Percentiles rank a stretch among this genome's conserved stretches.
Conservation (phyloP, 108 stramenopile genomes). For the Cyclotella baltica region DNA sequence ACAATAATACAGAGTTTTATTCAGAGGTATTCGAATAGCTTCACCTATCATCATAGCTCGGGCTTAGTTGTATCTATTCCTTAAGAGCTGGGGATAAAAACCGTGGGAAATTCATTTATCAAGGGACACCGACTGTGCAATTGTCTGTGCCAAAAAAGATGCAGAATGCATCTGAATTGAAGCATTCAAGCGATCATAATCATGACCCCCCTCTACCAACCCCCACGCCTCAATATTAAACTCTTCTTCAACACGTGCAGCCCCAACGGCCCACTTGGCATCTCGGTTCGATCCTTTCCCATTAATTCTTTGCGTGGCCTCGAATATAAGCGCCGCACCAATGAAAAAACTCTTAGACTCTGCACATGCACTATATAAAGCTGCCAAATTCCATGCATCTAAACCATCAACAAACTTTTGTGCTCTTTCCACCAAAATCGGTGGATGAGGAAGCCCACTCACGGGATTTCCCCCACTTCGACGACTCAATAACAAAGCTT, state of each 20-base stretch:
- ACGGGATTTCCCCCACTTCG: slow-evolving; percentile 50
- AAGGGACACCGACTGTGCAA: slow-evolving; percentile 10
- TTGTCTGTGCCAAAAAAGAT: slow-evolving; percentile 65
- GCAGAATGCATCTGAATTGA: slow-evolving; percentile 84
- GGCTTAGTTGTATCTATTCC: too few species aligned
- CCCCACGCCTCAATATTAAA: slow-evolving; percentile 97
- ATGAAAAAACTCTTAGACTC: slow-evolving; percentile 94
- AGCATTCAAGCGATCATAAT: slow-evolving; percentile 90
- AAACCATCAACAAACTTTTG: slow-evolving; percentile 61
- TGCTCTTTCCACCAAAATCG: slow-evolving; percentile 63
- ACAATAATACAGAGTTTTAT: too few species aligned
- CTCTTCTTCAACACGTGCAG: slow-evolving; percentile 96
- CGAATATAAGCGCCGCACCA: slow-evolving; percentile 73
- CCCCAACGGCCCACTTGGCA: slow-evolving; percentile 74
- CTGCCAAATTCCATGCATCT: slow-evolving; percentile 90
- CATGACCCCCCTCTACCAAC: slow-evolving; percentile 98
- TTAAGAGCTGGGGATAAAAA: too few species aligned
- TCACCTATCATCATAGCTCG: too few species aligned
- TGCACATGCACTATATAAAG: slow-evolving; percentile 73
- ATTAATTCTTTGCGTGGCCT: slow-evolving; percentile 20
- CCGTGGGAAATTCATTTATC: neutral
- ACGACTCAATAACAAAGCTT: slow-evolving; percentile 77
- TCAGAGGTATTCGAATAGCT: too few species aligned
- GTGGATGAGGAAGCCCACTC: slow-evolving; percentile 83
- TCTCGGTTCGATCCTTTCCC: slow-evolving; percentile 9